Base-by-base conservation (phyloP, 805 yeast species). In the Wickerhamiella spandovensis region DNA sequence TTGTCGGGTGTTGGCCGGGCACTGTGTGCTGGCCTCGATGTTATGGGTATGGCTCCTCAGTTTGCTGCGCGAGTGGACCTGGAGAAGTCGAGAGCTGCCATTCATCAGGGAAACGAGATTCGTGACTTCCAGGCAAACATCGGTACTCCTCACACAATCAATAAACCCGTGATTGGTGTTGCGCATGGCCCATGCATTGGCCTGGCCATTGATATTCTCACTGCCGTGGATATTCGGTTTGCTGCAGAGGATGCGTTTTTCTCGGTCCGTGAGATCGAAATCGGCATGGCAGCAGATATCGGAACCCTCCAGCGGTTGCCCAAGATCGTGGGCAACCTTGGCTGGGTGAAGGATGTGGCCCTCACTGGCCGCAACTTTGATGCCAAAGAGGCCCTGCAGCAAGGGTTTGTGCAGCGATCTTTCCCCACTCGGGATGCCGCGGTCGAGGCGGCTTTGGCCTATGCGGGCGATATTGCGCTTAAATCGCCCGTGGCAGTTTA, bases 251-350 rank as follows among this genome's bases (percentile, higher is more conserved):
- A 75, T 54, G 72, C 76, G 13, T 65, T 60, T 39, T 71, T 82
- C 55, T 72, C 82, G 42, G 75, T 84, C 51, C 75, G 82, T 51
- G 94, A 84, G 65, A 78, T 83, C 53, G 76, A 78, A 54, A 71
- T 84, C 49, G 92, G 90, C 2, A 71, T 84, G 61, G 75, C 84
- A 38, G 88, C 92, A 1, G 92, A 84, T 61, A 81, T 84, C 59
- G 94, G 94, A 4, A 73, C 84, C 1, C 68, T 84, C 51, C 89
- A 84, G 64, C 71, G 90, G 60, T 59, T 82, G 51, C 81, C 85
- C 5, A 59, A 61, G 18, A 51, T 79, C 1, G 73, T 74, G 18
- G 73, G 72, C 43, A 81, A 81, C 61, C 65, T 69, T 15, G 78
- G 85, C 5, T 70, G 76, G 67, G 65, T 81, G 53, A 73, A 72